Conservation (phyloP, 176 grass and related monocot genomes). For the Alloteropsis semialata region DNA sequence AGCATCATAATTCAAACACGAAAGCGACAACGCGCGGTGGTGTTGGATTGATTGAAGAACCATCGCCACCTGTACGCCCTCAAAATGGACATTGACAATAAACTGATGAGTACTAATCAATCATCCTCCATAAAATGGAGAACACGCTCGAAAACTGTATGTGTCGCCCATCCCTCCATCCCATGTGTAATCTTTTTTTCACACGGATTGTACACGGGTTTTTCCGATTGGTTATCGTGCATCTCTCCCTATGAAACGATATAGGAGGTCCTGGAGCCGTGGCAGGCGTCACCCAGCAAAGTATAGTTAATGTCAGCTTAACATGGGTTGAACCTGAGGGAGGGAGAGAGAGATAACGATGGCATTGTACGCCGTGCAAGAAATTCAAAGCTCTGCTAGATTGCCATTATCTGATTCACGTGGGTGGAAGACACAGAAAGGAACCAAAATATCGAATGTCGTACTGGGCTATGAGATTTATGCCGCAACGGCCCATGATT, state of each 20-base stretch:
- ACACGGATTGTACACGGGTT: not conserved
- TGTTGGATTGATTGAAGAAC: not conserved
- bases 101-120: not conserved
- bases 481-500: no score
- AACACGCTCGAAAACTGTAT: not conserved
- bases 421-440: no score
- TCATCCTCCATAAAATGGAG: not conserved
- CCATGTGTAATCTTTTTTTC: not conserved
- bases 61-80: not conserved
- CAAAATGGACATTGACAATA: not conserved
- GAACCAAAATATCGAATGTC: no score
- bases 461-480: no score
- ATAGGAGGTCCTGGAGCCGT: not conserved
- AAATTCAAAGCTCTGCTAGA: no score
- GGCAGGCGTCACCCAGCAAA: not conserved
- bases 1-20: not conserved
- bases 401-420: no score
- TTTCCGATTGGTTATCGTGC: not conserved
- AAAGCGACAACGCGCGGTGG: not conserved
- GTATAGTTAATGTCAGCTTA: no score
- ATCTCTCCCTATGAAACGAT: not conserved
- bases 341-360: no score
- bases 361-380: no score
- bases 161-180: not conserved
- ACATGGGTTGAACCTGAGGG: no score